A percentile compares a stretch with the other conserved stretches of the same genome.
Evolutionary conservation across 164 flowering plant genomes (phyloP).

Genomic region (Tinospora cordifolia): DNA sequence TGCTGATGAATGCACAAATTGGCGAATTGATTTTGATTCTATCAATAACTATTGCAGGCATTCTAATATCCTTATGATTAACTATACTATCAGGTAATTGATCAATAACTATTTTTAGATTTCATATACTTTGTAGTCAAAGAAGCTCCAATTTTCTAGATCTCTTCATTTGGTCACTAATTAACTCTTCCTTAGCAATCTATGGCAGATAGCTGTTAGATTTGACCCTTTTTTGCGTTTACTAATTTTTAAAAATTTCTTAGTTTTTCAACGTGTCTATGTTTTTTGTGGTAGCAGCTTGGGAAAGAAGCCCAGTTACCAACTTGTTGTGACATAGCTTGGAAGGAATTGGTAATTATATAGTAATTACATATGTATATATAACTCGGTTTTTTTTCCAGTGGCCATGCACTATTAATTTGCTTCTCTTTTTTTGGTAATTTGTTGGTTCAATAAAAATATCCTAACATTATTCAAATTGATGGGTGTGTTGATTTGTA

Average conservation of each 20-base stretch:
- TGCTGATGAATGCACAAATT: slow-evolving; percentile 68
- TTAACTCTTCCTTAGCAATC: no score
- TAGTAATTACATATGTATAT: no score
- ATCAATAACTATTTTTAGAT: neutral
- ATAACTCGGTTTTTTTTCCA: neutral
- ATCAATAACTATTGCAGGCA: slow-evolving; percentile 66
- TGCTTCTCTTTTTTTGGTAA: neutral
- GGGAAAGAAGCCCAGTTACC: slow-evolving; percentile 69
- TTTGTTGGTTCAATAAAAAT: neutral
- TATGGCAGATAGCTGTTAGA: no score
- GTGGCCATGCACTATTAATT: neutral
- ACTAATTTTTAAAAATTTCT: no score
- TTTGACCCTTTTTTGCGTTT: no score
- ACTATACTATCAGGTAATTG: slow-evolving; percentile 69
- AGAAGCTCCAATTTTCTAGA: no score
- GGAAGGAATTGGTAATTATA: slow-evolving; percentile 76
- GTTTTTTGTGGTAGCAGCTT: slow-evolving; percentile 85
- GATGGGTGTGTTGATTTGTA: neutral
- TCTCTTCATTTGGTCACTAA: no score
- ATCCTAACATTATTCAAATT: neutral
- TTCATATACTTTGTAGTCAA: neutral
- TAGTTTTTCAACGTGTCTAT: slow-evolving; percentile 67
- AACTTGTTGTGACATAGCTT: slow-evolving; percentile 66
- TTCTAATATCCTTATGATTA: slow-evolving; percentile 66
- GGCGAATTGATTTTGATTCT: slow-evolving; percentile 67